Evolutionary conservation across 208 protist genomes (phyloP), one percentile per base, ranked within the genome.

Genomic region (Crithidia expoeki): DNA sequence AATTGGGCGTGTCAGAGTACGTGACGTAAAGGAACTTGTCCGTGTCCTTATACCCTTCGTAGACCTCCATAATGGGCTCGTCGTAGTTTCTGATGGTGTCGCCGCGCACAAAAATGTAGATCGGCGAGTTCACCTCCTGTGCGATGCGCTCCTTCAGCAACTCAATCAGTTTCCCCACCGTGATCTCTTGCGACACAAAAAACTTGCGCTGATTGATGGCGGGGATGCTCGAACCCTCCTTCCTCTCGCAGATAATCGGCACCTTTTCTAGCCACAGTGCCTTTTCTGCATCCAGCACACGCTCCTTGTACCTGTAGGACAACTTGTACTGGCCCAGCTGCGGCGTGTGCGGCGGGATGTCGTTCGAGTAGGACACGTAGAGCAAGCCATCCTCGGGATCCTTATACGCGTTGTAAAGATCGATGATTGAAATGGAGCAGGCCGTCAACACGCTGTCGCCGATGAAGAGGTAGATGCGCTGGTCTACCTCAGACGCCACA

Each of bases 191-290:
- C 59, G 61, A 58, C 7, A 71, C 72, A 38, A 70, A 77, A 55
- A 88, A 68, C 68, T 97, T 97, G 34, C 92, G 90, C 86, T 96
- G 95, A 64, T 96, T 88, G 62, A 95, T 83, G 38, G 90, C 86
- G 0, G 83, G 79, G 65, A 97, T 80, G 60, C 92, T 83, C 14
- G 76, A 81, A 19, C 92, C 82, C 40, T 84, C 67, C 10, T 85
- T 83, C 53, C 90, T 96, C 73, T 98, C 95, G 66, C 89, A 96
- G 56, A 98, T 96, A 34, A 98, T 81, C 14, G 92, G 94, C 21
- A 97, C 79, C 32, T 93, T 76, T 60, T 96, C 91, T 16, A 90
- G 83, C 42, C 81, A 68, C 38, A 76, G 67, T 12, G 85, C 83
- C 68, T 81, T 87, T 44, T 68, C 58, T 21, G 87, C 70, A 44